phyloP scores from a whole-genome alignment of 352 stramenopile genomes.

The Phytophthora aleatoria region DNA sequence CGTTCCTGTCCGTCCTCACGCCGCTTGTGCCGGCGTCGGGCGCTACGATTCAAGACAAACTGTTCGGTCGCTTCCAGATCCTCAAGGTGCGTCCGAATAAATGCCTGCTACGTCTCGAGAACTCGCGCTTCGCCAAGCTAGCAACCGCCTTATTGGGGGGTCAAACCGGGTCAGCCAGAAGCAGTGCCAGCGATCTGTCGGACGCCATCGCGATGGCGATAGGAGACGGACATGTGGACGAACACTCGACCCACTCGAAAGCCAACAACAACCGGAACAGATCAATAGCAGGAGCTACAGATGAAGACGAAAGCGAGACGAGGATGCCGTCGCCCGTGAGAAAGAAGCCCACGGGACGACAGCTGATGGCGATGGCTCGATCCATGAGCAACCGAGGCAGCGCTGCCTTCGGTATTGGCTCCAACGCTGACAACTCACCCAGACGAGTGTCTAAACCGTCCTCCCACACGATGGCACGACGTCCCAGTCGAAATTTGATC shows the following conservation, averaged over 20 bases:
- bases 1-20: constrained; percentile 51
- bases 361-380: constrained; percentile 40
- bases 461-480: constrained; percentile 6
- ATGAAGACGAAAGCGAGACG: constrained; percentile 44
- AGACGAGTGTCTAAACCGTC: constrained; percentile 52
- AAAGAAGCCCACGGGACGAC: constrained; percentile 47
- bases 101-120: constrained; percentile 60
- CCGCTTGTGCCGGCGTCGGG: constrained; percentile 52
- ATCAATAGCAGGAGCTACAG: constrained; percentile 11
- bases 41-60: constrained; percentile 68
- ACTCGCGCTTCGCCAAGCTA: constrained; percentile 53
- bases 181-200: constrained; percentile 31
- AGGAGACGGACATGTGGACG: constrained; percentile 20
- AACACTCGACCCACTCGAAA: neutral
- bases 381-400: constrained; percentile 43
- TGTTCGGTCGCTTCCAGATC: constrained; percentile 71
- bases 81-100: constrained; percentile 68
- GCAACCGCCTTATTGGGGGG: constrained; percentile 22
- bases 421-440: constrained; percentile 19
- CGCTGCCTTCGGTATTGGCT: constrained; percentile 20
- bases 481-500: constrained; percentile 27
- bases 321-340: constrained; percentile 56
- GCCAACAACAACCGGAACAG: neutral
- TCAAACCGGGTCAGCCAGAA: constrained; percentile 23
- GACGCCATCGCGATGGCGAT: constrained; percentile 51